These are phyloP conservation scores for Macrophomina phaseolina DNA, from an alignment of 2,329 filamentous ascomycete species.

Conservation along the genomic window DNA sequence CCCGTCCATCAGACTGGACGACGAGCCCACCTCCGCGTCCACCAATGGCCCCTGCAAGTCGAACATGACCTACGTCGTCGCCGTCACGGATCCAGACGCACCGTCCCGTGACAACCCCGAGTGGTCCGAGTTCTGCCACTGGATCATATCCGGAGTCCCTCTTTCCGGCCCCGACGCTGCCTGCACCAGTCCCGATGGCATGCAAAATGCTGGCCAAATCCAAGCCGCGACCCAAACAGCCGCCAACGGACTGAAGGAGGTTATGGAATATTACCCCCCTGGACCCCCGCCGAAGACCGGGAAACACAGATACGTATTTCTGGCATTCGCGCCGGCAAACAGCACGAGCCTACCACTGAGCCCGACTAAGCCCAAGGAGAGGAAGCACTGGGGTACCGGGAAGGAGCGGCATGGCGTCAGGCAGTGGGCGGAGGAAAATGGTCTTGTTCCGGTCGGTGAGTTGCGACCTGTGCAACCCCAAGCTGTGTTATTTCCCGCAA, in stretches of 20 bases:
- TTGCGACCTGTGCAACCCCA: background rate
- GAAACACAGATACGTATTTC: conserved; percentile 63
- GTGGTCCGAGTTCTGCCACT: conserved; percentile 65
- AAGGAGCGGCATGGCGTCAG: conserved; percentile 56
- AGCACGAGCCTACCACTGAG: conserved; percentile 49
- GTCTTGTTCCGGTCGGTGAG: conserved; percentile 52
- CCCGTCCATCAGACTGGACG: conserved; percentile 49
- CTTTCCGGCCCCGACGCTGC: conserved; percentile 29
- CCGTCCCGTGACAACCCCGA: conserved; percentile 59
- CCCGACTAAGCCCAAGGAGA: conserved; percentile 54
- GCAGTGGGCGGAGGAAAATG: conserved; percentile 57
- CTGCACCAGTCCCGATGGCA: conserved; percentile 8
- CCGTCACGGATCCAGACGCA: conserved; percentile 65
- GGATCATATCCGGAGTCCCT: conserved; percentile 51
- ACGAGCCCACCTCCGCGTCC: conserved; percentile 34
- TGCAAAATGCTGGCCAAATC: background rate
- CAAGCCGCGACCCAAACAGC: background rate
- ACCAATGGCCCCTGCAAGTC: conserved; percentile 32
- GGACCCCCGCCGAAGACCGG: conserved; percentile 62
- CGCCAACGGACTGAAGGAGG: conserved; percentile 38
- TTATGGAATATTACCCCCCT: conserved; percentile 60
- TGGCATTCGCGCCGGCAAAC: conserved; percentile 55
- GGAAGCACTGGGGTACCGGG: conserved; percentile 62
- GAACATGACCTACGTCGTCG: conserved; percentile 53
- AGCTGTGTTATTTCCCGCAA: background rate